Conservation (phyloP, 1,139 yeast species). For the Entelexis sorbosivorans region DNA sequence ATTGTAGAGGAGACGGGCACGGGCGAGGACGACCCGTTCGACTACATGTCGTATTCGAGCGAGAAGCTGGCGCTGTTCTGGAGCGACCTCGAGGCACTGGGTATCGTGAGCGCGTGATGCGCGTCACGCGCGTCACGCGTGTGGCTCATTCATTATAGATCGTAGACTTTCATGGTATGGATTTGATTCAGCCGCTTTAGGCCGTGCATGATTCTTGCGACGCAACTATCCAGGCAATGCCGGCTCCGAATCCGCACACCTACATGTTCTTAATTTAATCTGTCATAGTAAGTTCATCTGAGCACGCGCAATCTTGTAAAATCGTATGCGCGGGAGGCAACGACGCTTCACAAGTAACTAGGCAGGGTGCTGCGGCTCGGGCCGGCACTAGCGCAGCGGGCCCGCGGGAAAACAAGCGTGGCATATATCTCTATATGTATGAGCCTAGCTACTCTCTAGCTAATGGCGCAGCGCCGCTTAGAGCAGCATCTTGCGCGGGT, state of each 20-base stretch:
- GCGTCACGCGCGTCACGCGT: neutral
- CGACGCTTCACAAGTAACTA: too few relatives aligned
- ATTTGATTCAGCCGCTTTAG: too few relatives aligned
- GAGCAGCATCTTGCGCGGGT: conserved; percentile 96
- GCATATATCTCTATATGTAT: neutral
- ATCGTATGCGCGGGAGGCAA: too few relatives aligned
- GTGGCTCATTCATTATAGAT: neutral
- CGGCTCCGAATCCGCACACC: too few relatives aligned
- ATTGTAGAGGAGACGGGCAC: conserved; percentile 6
- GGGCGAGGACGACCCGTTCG: conserved; percentile 47
- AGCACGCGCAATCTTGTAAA: too few relatives aligned
- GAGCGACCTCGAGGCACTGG: conserved; percentile 45
- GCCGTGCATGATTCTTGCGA: too few relatives aligned
- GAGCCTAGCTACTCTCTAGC: neutral
- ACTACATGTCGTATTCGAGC: conserved; percentile 61
- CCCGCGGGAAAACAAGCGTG: neutral
- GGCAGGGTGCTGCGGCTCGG: too few relatives aligned
- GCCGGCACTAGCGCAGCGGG: too few relatives aligned
- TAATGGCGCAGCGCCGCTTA: conserved; percentile 26
- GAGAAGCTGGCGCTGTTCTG: conserved; percentile 64
- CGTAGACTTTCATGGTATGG: too few relatives aligned
- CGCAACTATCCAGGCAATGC: too few relatives aligned
- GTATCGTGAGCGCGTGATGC: neutral
- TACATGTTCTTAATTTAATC: too few relatives aligned
- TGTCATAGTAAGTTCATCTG: too few relatives aligned